Evolutionary conservation across 179 eudicot species (phyloP), one percentile per base, ranked within the genome.

Genomic region (Pouteria campechiana): DNA sequence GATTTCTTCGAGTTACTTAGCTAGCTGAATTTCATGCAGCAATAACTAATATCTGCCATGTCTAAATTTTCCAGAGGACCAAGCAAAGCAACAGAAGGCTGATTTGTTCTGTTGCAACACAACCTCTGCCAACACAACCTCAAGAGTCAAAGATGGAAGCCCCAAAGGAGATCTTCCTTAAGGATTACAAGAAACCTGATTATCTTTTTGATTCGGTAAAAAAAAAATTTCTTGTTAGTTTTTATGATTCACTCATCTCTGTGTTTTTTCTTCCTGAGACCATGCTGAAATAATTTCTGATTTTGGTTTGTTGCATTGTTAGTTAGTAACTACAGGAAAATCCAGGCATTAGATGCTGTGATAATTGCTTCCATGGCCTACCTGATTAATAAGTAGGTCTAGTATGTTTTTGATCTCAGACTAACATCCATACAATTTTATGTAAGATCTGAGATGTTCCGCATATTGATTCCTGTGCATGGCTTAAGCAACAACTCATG

Each of bases 111-210:
- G 94, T 82, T 53, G 94, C 92, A 55, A 69, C 92, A 36, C 83
- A 79, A 49, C 41, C 81, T 5, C 20, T 38, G 35, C 48, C 78
- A 23, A 73, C 74, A 67, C 76, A 69, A 77, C 59, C 58, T 13
- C 81, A 86, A 63, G 84, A 74, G 41, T 35, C 61, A 47, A 65
- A 61, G 17, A 92, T 92, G 99, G 99, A 79, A 16, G 59, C 71
- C 36, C 99, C 92, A 31, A 92, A 80, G 51, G 99, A 92, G 61
- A 78, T 92, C 45, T 92, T 92, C 57, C 51, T 87, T 12, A 83
- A 76, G 65, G 96, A 92, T 52, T 92, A 87, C 68, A 82, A 87
- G 69, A 57, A 70, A 57, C 99, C 99, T 31, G 94, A 78, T 60
- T 87, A 87, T 68, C 87, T 75, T 51, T 92, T 92, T 67, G 94